A percentile compares a stretch with the other conserved stretches of the same genome.
These are phyloP conservation scores for Cladophialophora carrionii DNA, from an alignment of 2,329 filamentous ascomycete genomes.

Conservation along the genomic window DNA sequence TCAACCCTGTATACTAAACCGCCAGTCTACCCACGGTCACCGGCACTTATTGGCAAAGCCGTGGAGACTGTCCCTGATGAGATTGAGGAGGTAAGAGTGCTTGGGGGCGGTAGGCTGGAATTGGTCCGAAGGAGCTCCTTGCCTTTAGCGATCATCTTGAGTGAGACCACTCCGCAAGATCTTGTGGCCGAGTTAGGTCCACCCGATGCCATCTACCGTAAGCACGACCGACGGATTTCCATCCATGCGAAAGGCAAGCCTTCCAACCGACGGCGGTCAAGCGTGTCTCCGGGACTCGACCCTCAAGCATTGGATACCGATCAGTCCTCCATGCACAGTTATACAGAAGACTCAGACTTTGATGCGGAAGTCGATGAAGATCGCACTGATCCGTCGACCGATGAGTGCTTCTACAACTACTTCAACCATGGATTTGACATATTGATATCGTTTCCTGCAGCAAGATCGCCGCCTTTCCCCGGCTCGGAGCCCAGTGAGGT, in stretches of 20 bases:
- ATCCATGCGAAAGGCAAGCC: conserved; percentile 68
- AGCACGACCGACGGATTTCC: conserved; percentile 84
- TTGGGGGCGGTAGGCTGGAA: conserved; percentile 78
- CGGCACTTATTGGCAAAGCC: conserved; percentile 68
- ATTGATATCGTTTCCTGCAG: conserved; percentile 76
- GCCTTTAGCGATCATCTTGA: conserved; percentile 72
- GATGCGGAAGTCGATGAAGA: conserved; percentile 63
- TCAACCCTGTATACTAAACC: conserved; percentile 74
- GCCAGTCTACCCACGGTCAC: conserved; percentile 73
- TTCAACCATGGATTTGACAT: conserved; percentile 95
- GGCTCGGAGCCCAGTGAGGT: conserved; percentile 14
- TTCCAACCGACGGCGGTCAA: conserved; percentile 46
- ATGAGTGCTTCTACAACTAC: conserved; percentile 89
- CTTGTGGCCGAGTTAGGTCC: conserved; percentile 87
- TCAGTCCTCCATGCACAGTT: conserved; percentile 72
- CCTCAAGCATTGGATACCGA: conserved; percentile 67
- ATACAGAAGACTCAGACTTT: conserved; percentile 68
- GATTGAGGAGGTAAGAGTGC: conserved; percentile 75
- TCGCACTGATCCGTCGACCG: conserved; percentile 57
- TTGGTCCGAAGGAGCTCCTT: conserved; percentile 70
- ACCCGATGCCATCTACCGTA: conserved; percentile 90
- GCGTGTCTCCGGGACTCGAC: conserved; percentile 44
- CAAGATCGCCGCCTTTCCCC: conserved; percentile 67
- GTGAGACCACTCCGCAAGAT: conserved; percentile 89
- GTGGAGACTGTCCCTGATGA: conserved; percentile 86